Evolutionary conservation across 306 rosid genomes (phyloP).

Genomic region (Castanopsis chinensis): DNA sequence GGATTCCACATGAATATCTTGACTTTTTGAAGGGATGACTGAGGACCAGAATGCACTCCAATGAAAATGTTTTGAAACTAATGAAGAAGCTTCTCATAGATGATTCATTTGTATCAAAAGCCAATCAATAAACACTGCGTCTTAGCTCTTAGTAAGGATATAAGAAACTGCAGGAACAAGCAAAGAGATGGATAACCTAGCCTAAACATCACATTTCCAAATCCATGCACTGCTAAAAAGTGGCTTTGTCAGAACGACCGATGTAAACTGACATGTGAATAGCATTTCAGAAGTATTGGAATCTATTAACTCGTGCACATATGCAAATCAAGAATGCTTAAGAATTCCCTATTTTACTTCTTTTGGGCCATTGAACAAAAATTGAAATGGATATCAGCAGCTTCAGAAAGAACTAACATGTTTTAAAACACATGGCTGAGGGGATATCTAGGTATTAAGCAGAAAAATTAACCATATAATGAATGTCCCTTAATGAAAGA

Average conservation of each 20-base stretch:
- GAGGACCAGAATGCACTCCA: too few species aligned
- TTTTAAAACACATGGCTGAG: neutral
- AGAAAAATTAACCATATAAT: neutral
- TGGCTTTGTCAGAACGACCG: neutral
- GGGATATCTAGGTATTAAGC: neutral
- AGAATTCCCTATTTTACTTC: neutral
- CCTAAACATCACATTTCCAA: conserved; percentile 6
- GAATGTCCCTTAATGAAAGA: conserved; percentile 71
- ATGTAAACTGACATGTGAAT: conserved; percentile 4
- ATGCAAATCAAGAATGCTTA: conserved; percentile 2
- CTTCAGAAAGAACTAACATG: neutral
- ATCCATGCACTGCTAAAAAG: conserved; percentile 12
- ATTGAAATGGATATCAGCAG: neutral
- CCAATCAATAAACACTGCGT: neutral
- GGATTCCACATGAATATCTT: too few species aligned
- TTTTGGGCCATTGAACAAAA: neutral
- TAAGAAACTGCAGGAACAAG: neutral
- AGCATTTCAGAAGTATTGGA: neutral
- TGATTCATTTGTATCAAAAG: too few species aligned
- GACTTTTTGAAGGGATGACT: too few species aligned
- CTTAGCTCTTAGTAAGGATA: neutral
- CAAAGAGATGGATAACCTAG: conserved; percentile 2
- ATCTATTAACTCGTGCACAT: neutral
- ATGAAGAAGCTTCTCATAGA: too few species aligned
- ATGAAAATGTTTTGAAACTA: too few species aligned